Evolutionary conservation across 2,329 filamentous ascomycete species (phyloP), one percentile per base, ranked within the genome.

Genomic region (Trichocomaceae sp.): DNA sequence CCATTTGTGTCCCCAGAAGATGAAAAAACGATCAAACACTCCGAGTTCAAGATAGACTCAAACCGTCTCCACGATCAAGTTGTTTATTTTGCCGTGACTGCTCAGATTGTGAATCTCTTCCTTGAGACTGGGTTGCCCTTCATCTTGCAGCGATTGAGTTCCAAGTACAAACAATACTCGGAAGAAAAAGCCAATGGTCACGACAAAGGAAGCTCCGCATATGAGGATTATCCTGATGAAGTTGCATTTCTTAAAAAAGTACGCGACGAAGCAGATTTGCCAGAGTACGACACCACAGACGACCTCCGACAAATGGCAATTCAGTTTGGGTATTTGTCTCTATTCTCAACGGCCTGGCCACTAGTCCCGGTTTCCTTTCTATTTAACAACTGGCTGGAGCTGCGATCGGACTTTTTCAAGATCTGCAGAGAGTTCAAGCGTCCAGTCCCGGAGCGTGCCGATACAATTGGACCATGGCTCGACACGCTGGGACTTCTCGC

Each of bases 241-340:
- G 82, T 82, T 13, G 81, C 83, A 4, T 97, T 99, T 70, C 79
- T 99, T 17, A 77, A 83, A 13, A 83, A 91, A 39, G 91, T 96
- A 1, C 85, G 92, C 33, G 82, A 88, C 60, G 91, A 99, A 70
- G 87, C 89, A 1, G 84, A 90, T 59, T 79, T 97, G 0, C 85
- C 85, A 37, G 79, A 84, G n/a, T 99, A 99, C 72, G 89, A 97
- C 66, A 92, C 97, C 2, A 90, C 90, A 0, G 81, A 82, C 20
- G 93, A 99, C 68, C 86, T 97, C 60, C 83, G 93, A 41, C 93
- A 99, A 72, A 96, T 96, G 91, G 83, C 90, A 22, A 84, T 96
- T 61, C 89, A 95, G 63, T 90, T 82, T 77, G 90, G 91, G 39
- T 97, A 97, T 69, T 78, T 99, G 1, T 87, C 89, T 0, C 81